Conservation (phyloP, 352 stramenopile species). For the Lagenidium giganteum region DNA sequence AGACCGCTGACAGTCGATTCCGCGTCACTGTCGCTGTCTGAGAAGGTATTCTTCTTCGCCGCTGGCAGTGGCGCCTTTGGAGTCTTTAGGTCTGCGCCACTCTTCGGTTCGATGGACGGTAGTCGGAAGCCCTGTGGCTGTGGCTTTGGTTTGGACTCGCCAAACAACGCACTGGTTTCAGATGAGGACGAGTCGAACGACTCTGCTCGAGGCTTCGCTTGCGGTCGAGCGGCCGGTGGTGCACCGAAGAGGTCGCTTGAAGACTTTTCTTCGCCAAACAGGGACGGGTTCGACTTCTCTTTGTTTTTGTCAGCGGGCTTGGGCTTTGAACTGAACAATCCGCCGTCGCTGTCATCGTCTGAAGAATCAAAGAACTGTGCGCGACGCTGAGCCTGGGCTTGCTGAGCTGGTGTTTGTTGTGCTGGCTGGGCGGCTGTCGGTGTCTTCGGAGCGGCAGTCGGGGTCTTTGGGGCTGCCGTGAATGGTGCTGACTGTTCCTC, state of each 20-base stretch:
- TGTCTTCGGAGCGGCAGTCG: not conserved
- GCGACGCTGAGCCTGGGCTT: constrained; percentile 11
- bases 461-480: constrained; percentile 1
- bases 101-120: constrained; percentile 5
- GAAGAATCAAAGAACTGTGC: constrained; percentile 54
- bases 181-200: constrained; percentile 21
- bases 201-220: constrained; percentile 10
- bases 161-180: constrained; percentile 20
- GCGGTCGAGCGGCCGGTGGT: not conserved
- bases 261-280: constrained; percentile 37
- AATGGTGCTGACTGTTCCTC: constrained; percentile 5
- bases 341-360: constrained; percentile 46
- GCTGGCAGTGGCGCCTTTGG: not conserved
- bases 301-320: constrained; percentile 26
- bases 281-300: constrained; percentile 9
- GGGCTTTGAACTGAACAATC: constrained; percentile 38
- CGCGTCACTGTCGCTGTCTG: constrained; percentile 39
- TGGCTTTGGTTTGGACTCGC: constrained; percentile 1
- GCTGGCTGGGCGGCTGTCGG: constrained; percentile 4
- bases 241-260: constrained; percentile 31
- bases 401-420: constrained; percentile 14
- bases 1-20: constrained; percentile 43
- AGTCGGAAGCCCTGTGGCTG: constrained; percentile 27
- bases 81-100: not conserved
- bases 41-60: constrained; percentile 20